Evolutionary conservation across 1,139 yeast species (phyloP).

Genomic region (Kodamaea arcana): DNA sequence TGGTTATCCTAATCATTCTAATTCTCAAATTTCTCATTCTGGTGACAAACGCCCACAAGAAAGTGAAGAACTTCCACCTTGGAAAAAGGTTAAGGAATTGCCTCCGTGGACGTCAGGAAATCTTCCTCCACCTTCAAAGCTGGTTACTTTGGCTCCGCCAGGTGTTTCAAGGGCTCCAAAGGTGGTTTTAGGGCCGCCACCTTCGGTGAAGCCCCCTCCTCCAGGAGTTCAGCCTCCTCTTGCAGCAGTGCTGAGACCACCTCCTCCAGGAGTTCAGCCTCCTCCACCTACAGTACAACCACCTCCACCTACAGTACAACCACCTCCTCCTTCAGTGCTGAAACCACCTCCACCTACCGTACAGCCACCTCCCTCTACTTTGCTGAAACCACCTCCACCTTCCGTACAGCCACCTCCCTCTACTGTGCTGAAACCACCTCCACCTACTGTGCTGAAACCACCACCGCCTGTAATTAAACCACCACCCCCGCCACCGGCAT

Average conservation of each 20-base stretch:
- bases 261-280: slow-evolving; percentile 12
- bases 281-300: slow-evolving; percentile 12
- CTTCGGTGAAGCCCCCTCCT: slow-evolving; percentile 2
- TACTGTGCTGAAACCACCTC: slow-evolving; percentile 7
- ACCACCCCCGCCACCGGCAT: slow-evolving; percentile 5
- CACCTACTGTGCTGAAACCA: slow-evolving; percentile 12
- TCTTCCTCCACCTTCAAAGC: too few relatives aligned
- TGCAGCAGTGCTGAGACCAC: slow-evolving; percentile 13
- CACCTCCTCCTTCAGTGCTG: slow-evolving; percentile 16
- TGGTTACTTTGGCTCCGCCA: too few relatives aligned
- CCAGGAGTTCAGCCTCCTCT: slow-evolving; percentile 9
- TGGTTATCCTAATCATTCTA: too few relatives aligned
- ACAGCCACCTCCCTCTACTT: slow-evolving; percentile 19
- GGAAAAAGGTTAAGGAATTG: slow-evolving; percentile 12
- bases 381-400: slow-evolving; percentile 14
- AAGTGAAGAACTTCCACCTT: slow-evolving; percentile 11
- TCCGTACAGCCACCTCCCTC: slow-evolving; percentile 12
- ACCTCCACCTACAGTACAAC: slow-evolving; percentile 10
- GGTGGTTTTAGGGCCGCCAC: too few relatives aligned
- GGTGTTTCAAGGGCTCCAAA: too few relatives aligned
- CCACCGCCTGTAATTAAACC: slow-evolving; percentile 11
- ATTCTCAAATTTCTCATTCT: slow-evolving; percentile 1
- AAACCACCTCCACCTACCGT: slow-evolving; percentile 10
- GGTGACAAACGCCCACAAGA: not conserved
- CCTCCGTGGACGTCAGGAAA: slow-evolving; percentile 16